Evolutionary conservation across 306 rosid species (phyloP), one percentile per base, ranked within the genome.

Genomic region (Datisca glomerata): DNA sequence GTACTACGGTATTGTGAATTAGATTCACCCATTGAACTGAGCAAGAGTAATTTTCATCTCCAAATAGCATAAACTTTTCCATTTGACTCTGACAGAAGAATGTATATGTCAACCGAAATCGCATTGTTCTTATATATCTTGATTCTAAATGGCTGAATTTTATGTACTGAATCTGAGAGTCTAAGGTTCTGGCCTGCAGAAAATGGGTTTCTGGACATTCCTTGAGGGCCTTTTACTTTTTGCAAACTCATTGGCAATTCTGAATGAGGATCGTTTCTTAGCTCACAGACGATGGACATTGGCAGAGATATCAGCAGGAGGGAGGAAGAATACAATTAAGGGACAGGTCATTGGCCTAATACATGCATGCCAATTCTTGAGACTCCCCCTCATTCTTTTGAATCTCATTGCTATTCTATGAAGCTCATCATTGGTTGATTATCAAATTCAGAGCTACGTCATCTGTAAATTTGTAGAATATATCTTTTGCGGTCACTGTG

Each of bases 231-330:
- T 65, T 31, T 64, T 86, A 48, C 94, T 86, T 46, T 80, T 86
- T 60, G 86, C 86, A 40, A 86, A 86, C 50, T 72, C 94, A 21
- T 48, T 86, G 16, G 94, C 96, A 7, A 73, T 86, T 46, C 59
- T 86, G 33, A 86, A 86, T 6, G 96, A 81, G 64, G 96, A 86
- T 56, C 86, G 94, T 7, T 86, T 86, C 66, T 84, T 86, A 39
- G 71, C 74, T 8, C 94, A 80, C 6, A 74, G 83, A 56, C 86
- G 96, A 45, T 75, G 67, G 79, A 72, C 81, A 75, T 76, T 81
- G 53, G 62, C 92, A 18, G 86, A 75, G 15, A 65, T 72, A 67
- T 72, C 83, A 2, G 83, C 83, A 2, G 83, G 67, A n/a, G 83
- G 84, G 61, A 79, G 47, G 76, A 59, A 81, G 29, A 86, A 81